Evolutionary conservation across 23 red algal genomes (phyloP).

Genomic region (Agarophyton chilense): DNA sequence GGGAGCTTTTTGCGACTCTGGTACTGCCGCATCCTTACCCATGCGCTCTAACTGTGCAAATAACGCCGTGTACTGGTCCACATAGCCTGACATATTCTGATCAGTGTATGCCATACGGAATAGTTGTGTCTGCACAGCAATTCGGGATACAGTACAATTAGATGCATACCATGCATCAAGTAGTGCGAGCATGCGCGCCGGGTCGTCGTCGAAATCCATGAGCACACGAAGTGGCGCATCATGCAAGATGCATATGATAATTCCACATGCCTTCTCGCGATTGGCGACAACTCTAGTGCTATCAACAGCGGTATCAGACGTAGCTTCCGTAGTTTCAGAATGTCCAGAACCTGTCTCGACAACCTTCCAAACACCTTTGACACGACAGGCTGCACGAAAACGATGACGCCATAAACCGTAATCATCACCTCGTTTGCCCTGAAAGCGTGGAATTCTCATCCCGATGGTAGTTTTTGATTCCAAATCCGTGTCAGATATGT

Average conservation of each 20-base stretch:
- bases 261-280: too few species aligned
- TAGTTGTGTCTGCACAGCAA: too few species aligned
- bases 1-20: conserved; percentile 27
- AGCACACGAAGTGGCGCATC: too few species aligned
- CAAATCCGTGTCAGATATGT: conserved; percentile 12
- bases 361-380: conserved; percentile 40
- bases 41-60: conserved; percentile 28
- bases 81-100: conserved; percentile 40
- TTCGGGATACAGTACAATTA: too few species aligned
- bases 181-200: too few species aligned
- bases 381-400: conserved; percentile 29
- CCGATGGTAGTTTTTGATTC: conserved; percentile 8
- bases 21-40: conserved; percentile 27
- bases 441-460: conserved; percentile 32
- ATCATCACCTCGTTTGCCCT: conserved; percentile 14
- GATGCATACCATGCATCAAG: too few species aligned
- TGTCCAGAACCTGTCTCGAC: neutral
- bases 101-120: conserved; percentile 29
- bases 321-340: neutral
- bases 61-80: conserved; percentile 25
- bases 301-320: too few species aligned
- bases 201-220: too few species aligned
- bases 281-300: too few species aligned
- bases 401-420: conserved; percentile 31
- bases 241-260: too few species aligned